These are phyloP conservation scores for Scheffersomyces lignicola DNA, from an alignment of 1,139 yeast species.

Conservation along the genomic window DNA sequence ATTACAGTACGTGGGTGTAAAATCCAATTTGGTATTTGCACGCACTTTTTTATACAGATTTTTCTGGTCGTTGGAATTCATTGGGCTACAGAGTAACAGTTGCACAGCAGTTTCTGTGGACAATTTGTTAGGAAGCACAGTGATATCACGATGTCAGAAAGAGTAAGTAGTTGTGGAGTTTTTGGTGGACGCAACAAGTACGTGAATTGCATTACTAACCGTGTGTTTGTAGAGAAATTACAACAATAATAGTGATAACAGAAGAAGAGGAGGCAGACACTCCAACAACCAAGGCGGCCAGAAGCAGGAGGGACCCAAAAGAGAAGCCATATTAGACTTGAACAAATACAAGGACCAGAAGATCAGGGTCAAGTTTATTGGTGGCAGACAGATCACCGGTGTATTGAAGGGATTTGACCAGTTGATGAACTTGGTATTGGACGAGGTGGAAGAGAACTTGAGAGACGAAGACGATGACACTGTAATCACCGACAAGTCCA, in stretches of 20 bases:
- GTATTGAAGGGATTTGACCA: conserved; percentile 86
- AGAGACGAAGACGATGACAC: conserved; percentile 66
- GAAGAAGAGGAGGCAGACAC: conserved; percentile 25
- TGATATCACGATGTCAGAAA: conserved; percentile 12
- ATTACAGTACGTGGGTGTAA: too few relatives aligned
- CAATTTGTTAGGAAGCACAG: too few relatives aligned
- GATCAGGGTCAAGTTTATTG: conserved; percentile 77
- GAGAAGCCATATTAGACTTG: conserved; percentile 86
- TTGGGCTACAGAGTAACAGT: too few relatives aligned
- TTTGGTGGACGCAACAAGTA: too few relatives aligned
- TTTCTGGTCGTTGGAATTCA: too few relatives aligned
- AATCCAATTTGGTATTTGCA: too few relatives aligned
- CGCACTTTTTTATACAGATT: too few relatives aligned
- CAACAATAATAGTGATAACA: conserved; percentile 5
- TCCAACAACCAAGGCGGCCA: conserved; percentile 25
- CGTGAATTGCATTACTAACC: conserved; percentile 1
- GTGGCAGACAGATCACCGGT: conserved; percentile 85
- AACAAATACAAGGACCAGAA: conserved; percentile 73
- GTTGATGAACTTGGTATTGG: conserved; percentile 89
- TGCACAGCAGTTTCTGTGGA: too few relatives aligned
- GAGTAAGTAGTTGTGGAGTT: conserved; percentile 10
- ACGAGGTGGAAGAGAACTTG: conserved; percentile 71
- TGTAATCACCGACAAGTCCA: conserved; percentile 49
- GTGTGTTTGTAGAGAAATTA: conserved; percentile 3
- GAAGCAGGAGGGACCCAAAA: conserved; percentile 73